A percentile compares a stretch with the other conserved stretches of the same genome.
Conservation (phyloP, 1,139 yeast species). For the Geotrichum klebahnii region DNA sequence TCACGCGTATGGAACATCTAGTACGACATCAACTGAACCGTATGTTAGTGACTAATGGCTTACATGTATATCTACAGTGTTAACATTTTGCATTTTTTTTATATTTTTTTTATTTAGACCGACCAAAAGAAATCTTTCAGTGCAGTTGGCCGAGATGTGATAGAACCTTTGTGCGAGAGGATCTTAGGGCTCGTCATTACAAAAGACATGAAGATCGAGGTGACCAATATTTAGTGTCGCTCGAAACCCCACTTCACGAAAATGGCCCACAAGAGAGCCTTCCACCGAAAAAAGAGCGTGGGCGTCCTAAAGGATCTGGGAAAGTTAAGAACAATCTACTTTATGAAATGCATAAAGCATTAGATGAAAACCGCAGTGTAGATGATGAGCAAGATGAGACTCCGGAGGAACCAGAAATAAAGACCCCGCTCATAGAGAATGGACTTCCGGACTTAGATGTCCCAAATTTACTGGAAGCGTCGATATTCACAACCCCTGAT, state of each 20-base stretch:
- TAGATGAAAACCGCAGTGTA: not conserved
- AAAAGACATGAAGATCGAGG: conserved; percentile 13
- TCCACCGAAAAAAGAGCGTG: not conserved
- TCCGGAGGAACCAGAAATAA: not conserved
- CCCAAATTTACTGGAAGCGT: not conserved
- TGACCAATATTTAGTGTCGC: not conserved
- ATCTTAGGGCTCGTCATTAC: conserved; percentile 12
- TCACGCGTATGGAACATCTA: conserved; percentile 50
- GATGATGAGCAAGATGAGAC: not conserved
- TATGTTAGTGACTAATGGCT: conserved; percentile 20
- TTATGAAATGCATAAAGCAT: no score
- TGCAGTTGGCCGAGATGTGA: conserved; percentile 17
- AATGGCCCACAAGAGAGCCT: not conserved
- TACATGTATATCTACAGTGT: not conserved
- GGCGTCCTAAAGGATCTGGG: not conserved
- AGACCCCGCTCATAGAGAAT: not conserved
- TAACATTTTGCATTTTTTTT: not conserved
- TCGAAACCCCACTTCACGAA: not conserved
- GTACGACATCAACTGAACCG: conserved; percentile 42
- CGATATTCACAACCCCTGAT: conserved; percentile 1
- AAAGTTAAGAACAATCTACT: not conserved
- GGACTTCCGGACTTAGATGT: not conserved
- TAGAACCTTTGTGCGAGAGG: conserved; percentile 19
- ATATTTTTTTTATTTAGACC: no score
- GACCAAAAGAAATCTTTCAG: conserved; percentile 15